Percentiles rank a stretch among this genome's conserved stretches.
Evolutionary conservation across 2,329 filamentous ascomycete genomes (phyloP).

Genomic region (Talaromyces atroroseus): DNA sequence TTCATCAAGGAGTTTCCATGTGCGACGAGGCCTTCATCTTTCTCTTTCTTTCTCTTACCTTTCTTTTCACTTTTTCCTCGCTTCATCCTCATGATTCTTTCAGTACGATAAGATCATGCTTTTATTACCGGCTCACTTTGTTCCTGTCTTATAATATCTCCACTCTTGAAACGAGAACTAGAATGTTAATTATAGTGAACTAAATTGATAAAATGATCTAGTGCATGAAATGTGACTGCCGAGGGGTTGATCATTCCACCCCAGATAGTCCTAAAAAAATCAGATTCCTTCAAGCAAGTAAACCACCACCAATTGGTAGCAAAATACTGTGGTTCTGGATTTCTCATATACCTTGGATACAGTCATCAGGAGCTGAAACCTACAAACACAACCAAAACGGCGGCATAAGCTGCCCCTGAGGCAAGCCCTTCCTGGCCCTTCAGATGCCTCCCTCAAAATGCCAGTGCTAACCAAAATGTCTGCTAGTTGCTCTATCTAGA

Average conservation of each 20-base stretch:
- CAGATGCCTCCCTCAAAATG: no score
- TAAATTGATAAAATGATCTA: constrained; percentile 15
- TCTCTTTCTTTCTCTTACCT: neutral
- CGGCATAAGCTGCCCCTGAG: no score
- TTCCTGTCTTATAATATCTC: neutral
- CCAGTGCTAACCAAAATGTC: no score
- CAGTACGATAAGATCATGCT: no score
- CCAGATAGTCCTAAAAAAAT: constrained; percentile 15
- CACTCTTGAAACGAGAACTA: neutral
- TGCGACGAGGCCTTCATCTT: neutral
- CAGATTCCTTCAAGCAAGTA: constrained; percentile 16
- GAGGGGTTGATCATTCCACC: constrained; percentile 15
- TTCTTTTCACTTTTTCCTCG: neutral
- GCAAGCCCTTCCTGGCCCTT: no score
- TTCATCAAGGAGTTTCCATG: no score
- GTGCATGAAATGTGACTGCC: constrained; percentile 16
- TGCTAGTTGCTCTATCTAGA: no score
- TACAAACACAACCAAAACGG: no score
- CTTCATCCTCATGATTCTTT: neutral
- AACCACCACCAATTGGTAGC: constrained; percentile 14
- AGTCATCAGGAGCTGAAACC: no score
- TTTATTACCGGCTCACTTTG: neutral
- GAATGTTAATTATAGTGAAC: neutral
- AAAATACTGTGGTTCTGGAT: no score
- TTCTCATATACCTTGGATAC: no score